Base-by-base conservation (phyloP, 2,329 filamentous ascomycete genomes). In the Stagonosporopsis cucurbitacearum region DNA sequence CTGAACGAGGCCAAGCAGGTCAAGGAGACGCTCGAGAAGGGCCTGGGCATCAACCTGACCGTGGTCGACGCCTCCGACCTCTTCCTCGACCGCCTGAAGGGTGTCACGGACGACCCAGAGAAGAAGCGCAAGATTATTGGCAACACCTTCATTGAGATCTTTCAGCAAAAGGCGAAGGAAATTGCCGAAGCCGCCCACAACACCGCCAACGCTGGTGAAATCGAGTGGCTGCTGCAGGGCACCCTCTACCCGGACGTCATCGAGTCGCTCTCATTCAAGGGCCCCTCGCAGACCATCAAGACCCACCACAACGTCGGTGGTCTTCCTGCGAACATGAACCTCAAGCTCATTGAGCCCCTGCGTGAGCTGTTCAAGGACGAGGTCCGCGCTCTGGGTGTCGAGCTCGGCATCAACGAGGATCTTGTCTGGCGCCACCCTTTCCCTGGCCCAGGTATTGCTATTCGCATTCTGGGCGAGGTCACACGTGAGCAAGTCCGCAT, bases 91-190 rank as follows among this genome's bases (percentile, higher is more conserved):
- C 82, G 87, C 22, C 86, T 98, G 1, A 84, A 86, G 62, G 94
- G 92, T 17, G 85, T 96, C 23, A 80, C 79, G 0, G 91, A 79
- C 47, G 80, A 90, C 53, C 93, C 94, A 0, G 93, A 98, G 78
- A 85, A 85, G 72, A 97, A 96, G 83, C 84, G 93, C 51, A 96
- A 96, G 79, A 88, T 97, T 67, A 97, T 97, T 59, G 93, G 92
- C 52, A 85, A 82, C 60, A 90, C 85, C 20, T 90, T 92, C 75
- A 92, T 92, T 62, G 89, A 92, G 65, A 79, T 96, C 25, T 97
- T 96, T 76, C 88, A 96, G 75, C 81, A 87, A 56, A 88, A 92
- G 73, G 92, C 90, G 23, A 84, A 84, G 67, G 82, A 85, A 65
- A 93, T 96, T 43, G 90, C 92, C 60, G 84, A 84, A 51, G 86